Percentiles rank a stretch among this genome's conserved stretches.
These are phyloP conservation scores for Lactarius hengduanensis DNA, from an alignment of 768 basidiomycete genomes.

Conservation along the genomic window DNA sequence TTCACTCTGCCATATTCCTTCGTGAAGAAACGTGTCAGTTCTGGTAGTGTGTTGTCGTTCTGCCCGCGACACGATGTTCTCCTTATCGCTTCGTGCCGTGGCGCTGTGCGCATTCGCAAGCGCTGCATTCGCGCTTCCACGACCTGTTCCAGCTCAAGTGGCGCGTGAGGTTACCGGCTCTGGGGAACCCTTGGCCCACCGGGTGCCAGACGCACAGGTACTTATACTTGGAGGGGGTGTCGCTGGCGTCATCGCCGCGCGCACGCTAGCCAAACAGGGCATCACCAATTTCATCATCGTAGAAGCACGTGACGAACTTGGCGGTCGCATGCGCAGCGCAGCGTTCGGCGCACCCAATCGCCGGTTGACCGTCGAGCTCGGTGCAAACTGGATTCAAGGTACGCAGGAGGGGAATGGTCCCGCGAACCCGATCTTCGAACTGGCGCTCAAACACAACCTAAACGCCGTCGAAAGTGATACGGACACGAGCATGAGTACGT, in stretches of 20 bases:
- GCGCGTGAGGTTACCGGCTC: neutral
- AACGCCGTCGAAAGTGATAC: slow-evolving; percentile 42
- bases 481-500: slow-evolving; percentile 33
- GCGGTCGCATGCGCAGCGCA: slow-evolving; percentile 51
- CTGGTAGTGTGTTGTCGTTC: too few relatives aligned
- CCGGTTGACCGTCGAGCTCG: slow-evolving; percentile 45
- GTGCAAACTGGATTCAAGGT: slow-evolving; percentile 41
- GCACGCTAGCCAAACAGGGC: slow-evolving; percentile 40
- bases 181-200: neutral
- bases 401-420: slow-evolving; percentile 45
- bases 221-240: slow-evolving; percentile 66
- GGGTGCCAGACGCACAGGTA: slow-evolving; percentile 35
- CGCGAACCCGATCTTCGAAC: slow-evolving; percentile 53
- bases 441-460: slow-evolving; percentile 52
- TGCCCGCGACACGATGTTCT: neutral
- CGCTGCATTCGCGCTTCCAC: neutral
- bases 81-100: neutral
- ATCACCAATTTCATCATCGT: slow-evolving; percentile 57
- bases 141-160: neutral
- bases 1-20: too few relatives aligned
- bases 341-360: slow-evolving; percentile 41
- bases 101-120: neutral
- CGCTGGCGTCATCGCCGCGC: slow-evolving; percentile 42
- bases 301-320: slow-evolving; percentile 52
- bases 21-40: too few relatives aligned